Evolutionary conservation across 371 early-diverging fungal genomes (phyloP).

Genomic region (Mucor irregularis): DNA sequence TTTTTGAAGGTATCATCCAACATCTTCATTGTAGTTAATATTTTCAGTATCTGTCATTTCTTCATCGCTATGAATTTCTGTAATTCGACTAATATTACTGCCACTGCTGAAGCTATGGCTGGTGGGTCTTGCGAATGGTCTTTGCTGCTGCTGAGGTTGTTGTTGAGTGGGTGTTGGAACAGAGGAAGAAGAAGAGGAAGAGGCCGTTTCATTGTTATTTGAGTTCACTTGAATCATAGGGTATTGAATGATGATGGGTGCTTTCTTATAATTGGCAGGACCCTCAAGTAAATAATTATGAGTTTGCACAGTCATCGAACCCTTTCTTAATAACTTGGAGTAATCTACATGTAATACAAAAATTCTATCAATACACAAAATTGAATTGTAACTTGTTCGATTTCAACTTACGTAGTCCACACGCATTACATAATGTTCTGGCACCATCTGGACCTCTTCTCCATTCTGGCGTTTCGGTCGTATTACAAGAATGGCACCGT

Average conservation of each 20-base stretch:
- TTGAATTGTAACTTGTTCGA: not conserved
- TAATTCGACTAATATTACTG: too few relatives aligned
- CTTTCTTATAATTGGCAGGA: not conserved
- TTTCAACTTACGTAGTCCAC: slow-evolving; percentile 59
- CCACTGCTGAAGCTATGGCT: too few relatives aligned
- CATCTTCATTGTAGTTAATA: too few relatives aligned
- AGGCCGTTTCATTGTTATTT: not conserved
- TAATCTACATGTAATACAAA: slow-evolving; percentile 16
- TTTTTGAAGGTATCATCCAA: too few relatives aligned
- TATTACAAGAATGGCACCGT: slow-evolving; percentile 61
- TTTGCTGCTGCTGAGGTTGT: too few relatives aligned
- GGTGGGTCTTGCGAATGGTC: too few relatives aligned
- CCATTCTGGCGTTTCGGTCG: slow-evolving; percentile 71
- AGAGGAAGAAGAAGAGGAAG: too few relatives aligned
- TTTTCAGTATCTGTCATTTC: too few relatives aligned
- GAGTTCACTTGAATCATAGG: slow-evolving; percentile 15
- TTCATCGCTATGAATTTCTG: too few relatives aligned
- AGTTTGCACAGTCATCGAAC: slow-evolving; percentile 30
- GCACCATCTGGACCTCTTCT: slow-evolving; percentile 72
- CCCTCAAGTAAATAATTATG: slow-evolving; percentile 17
- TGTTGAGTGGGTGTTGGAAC: too few relatives aligned
- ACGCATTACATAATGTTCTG: slow-evolving; percentile 69
- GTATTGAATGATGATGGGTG: slow-evolving; percentile 9
- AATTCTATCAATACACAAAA: slow-evolving; percentile 1
- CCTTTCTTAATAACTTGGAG: slow-evolving; percentile 25